Percentiles rank a stretch among this genome's conserved stretches.
Conservation (phyloP, 371 early-diverging fungal species). For the Capillidium heterosporum region DNA sequence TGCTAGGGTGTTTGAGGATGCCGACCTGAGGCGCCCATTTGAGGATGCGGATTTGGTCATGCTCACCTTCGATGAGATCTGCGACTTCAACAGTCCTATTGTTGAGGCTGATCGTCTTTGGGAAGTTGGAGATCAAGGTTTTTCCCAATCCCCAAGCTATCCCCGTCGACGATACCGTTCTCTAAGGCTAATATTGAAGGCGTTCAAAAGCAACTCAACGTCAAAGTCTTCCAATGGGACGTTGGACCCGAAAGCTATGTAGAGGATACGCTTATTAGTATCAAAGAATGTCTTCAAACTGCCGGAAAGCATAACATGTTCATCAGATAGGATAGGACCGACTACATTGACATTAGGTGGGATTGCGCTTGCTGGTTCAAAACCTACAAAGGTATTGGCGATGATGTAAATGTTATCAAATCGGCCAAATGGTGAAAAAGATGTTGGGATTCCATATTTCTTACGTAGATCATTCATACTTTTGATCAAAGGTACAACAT, state of each 20-base stretch:
- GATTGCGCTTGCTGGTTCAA: neutral
- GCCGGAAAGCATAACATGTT: neutral
- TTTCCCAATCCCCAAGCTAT: constrained; percentile 4
- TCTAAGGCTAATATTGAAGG: neutral
- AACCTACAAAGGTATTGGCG: constrained; percentile 3
- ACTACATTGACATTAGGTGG: neutral
- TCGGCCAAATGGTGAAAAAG: neutral
- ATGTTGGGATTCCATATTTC: neutral
- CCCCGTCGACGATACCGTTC: constrained; percentile 2
- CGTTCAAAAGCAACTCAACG: neutral
- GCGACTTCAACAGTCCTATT: neutral
- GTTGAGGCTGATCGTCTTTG: neutral
- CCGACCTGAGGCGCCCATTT: constrained; percentile 5
- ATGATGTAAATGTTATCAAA: neutral
- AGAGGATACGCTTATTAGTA: neutral
- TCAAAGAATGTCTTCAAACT: constrained; percentile 1
- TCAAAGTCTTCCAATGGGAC: neutral
- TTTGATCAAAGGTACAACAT: neutral
- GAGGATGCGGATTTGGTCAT: neutral
- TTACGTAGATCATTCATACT: neutral
- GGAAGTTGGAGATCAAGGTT: neutral
- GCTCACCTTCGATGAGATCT: neutral
- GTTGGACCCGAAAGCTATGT: constrained; percentile 5
- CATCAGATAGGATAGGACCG: constrained; percentile 1
- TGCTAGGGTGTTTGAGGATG: constrained; percentile 1